Evolutionary conservation across 768 basidiomycete species (phyloP).

Genomic region (Sutorius australiensis): DNA sequence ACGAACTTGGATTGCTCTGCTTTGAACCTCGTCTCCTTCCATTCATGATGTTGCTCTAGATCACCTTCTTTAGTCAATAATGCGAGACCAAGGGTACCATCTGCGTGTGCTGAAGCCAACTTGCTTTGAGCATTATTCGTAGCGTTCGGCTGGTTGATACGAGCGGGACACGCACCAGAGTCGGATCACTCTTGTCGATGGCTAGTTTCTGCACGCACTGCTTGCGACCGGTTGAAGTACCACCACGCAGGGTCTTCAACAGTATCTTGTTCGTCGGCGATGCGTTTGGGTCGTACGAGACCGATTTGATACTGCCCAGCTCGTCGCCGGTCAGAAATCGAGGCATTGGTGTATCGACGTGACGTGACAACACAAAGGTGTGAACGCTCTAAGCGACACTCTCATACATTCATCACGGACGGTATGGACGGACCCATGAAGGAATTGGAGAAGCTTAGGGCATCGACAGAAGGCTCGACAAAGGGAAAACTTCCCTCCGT

Average conservation of each 20-base stretch:
- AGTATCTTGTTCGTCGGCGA: conserved; percentile 34
- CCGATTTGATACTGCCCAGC: conserved; percentile 67
- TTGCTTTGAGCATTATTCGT: conserved; percentile 42
- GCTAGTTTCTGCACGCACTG: conserved; percentile 41
- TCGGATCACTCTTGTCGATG: conserved; percentile 27
- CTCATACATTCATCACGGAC: conserved; percentile 1
- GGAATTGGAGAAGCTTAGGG: conserved; percentile 76
- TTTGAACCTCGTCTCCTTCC: conserved; percentile 64
- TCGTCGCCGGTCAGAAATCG: conserved; percentile 76
- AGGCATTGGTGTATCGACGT: conserved; percentile 42
- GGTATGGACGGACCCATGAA: conserved; percentile 72
- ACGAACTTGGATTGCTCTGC: conserved; percentile 48
- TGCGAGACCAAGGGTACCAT: conserved; percentile 51
- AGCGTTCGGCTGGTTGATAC: conserved; percentile 11
- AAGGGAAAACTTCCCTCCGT: conserved; percentile 56
- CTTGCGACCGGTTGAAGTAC: conserved; percentile 30
- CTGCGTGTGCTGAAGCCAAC: conserved; percentile 62
- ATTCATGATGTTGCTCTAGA: conserved; percentile 42
- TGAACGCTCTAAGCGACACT: background rate
- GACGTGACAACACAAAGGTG: conserved; percentile 18
- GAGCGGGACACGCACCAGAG: conserved; percentile 36
- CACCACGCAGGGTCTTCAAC: conserved; percentile 34
- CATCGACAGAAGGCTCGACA: conserved; percentile 43
- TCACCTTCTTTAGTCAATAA: conserved; percentile 40
- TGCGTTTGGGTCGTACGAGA: conserved; percentile 39